Base-by-base conservation (phyloP, 2,329 filamentous ascomycete genomes). In the Byssothecium circinans region DNA sequence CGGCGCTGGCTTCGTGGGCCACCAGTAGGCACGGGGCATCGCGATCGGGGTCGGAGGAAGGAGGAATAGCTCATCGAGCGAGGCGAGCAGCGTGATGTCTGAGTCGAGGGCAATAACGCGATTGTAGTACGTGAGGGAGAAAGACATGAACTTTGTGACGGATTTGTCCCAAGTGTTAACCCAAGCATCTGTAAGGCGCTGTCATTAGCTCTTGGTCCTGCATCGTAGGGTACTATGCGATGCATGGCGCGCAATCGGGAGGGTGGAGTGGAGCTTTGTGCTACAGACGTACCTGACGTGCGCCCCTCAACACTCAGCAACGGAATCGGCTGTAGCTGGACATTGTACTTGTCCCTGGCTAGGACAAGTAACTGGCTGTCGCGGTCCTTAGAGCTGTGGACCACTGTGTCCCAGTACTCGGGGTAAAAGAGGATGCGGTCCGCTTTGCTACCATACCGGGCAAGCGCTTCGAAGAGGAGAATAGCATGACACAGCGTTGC, bases 21-120 rank as follows among this genome's bases (percentile, higher is more conserved):
- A 73, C 86, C 86, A 89, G 65, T 89, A 89, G 8, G 86, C 87
- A 25, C 83, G 80, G 1, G 86, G 84, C 79, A 89, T 85, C 2
- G 85, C 85, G 3, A 86, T 78, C 1, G 79, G 74, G 1, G 79
- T 77, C 1, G 73, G 64, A 0, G 86, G 87, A 1, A 87, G 74
- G 22, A 86, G 78, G 69, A 90, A 90, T 0, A 89, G 76, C 45
- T 89, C 85, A 56, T 90, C 87, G 76, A 89, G 80, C 18, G 76
- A 70, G 49, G 84, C 56, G 10, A 87, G 75, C 2, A 89, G 70
- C 1, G 80, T 80, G 18, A 81, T 75, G 60, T 89, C 86, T 8
- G 84, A 85, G 64, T 89, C 81, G 37, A 84, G 69, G 41, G 78
- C 74, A 27, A 84, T 73, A 18, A 84, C 74, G 32, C 81, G 76